Conservation (phyloP, 805 yeast genomes). For the Ogataea pini region DNA sequence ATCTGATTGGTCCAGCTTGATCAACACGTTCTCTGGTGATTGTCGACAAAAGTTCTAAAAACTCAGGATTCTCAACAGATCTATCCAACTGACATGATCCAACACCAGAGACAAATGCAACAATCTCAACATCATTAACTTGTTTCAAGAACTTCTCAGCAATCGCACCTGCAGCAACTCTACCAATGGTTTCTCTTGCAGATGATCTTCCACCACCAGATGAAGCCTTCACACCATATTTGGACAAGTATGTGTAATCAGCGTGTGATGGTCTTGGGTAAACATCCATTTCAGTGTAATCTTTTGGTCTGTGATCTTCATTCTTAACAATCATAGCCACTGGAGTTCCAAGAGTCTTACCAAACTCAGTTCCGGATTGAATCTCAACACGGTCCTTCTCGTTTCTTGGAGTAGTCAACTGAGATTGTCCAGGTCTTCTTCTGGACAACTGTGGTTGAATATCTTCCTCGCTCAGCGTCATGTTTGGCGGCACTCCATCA, state of each 20-base stretch:
- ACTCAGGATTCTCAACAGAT: slow-evolving; percentile 62
- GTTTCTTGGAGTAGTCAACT: slow-evolving; percentile 90
- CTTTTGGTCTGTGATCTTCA: slow-evolving; percentile 96
- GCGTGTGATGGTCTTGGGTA: slow-evolving; percentile 99
- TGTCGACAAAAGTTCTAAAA: slow-evolving; percentile 65
- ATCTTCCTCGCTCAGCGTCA: slow-evolving; percentile 80
- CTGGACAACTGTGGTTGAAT: slow-evolving; percentile 94
- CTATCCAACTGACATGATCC: slow-evolving; percentile 80
- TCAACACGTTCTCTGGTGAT: slow-evolving; percentile 90
- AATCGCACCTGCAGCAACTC: slow-evolving; percentile 98
- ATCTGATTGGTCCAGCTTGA: slow-evolving; percentile 84
- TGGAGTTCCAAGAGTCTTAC: slow-evolving; percentile 91
- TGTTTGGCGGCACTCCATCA: slow-evolving; percentile 97
- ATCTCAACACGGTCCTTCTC: slow-evolving; percentile 92
- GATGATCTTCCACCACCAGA: slow-evolving; percentile 98
- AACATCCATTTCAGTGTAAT: slow-evolving; percentile 90
- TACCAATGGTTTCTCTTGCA: slow-evolving; percentile 97
- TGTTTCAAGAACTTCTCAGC: slow-evolving; percentile 87
- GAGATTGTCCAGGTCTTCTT: slow-evolving; percentile 97
- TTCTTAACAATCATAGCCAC: slow-evolving; percentile 90
- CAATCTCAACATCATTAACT: slow-evolving; percentile 85
- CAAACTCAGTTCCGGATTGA: slow-evolving; percentile 92
- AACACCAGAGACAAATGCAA: slow-evolving; percentile 94
- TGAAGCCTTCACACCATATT: slow-evolving; percentile 90
- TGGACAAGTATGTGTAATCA: slow-evolving; percentile 86